Evolutionary conservation across 148 eudicot species (phyloP), one percentile per base, ranked within the genome.

Genomic region (Rhododendron simsii): DNA sequence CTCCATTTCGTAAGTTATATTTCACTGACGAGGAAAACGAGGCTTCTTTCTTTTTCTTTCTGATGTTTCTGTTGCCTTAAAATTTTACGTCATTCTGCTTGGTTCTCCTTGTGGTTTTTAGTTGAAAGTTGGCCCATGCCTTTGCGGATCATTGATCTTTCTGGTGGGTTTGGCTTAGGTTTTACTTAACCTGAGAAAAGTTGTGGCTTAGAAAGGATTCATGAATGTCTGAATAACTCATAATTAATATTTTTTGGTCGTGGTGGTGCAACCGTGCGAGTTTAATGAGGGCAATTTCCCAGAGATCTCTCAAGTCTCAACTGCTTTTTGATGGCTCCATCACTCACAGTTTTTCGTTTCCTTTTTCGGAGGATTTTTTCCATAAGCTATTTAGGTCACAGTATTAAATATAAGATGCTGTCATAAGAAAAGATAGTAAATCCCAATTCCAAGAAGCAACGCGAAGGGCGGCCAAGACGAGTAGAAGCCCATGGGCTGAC

Each of bases 151-250:
- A 45, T 78, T 78, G 35, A 47, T 47, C 77, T 73, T 11, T 73
- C 41, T 73, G 37, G 48, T 47, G 73, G 30, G 73, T 47, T 78
- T 78, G 57, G 51, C 4, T 23, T 78, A 13, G 55, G 51, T 47
- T 78, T 47, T 14, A 48, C 11, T 12, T n/a, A 47, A 16, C 57
- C 9, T 48, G 57, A 13, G 81, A 79, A 47, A 53, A 80, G 65
- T 9, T 65, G 23, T 80, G 65, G 83, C 65, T 80, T 53, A 51
- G 45, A 33, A 80, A 80, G 63, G 67, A 80, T 80, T 53, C n/a
- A 16, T 30, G 44, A 44, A 80, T 78, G 2, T 80, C 59, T 50
- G 44, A 80, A 21, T 47, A 13, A 79, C 10, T 23, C 20, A n/a
- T 48, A 13, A n/a, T 79, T n/a, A 33, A n/a, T 23, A 15, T 47